These are phyloP conservation scores for Xylaria sp. DNA, from an alignment of 2,329 filamentous ascomycete species.

Conservation along the genomic window DNA sequence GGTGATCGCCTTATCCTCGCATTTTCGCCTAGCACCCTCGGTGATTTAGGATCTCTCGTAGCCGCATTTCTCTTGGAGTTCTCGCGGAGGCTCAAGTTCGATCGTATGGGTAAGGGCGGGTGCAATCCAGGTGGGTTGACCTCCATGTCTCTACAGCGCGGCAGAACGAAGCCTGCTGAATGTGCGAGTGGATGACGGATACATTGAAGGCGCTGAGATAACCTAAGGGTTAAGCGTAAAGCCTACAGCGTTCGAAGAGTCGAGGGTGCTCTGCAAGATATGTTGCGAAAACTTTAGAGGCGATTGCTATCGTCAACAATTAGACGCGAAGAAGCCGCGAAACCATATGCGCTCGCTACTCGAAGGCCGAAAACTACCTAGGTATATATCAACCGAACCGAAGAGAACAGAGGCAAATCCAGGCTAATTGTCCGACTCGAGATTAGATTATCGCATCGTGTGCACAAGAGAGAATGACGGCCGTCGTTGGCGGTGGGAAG, in stretches of 20 bases:
- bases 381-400: slow-evolving; percentile 13
- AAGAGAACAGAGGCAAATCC: slow-evolving; percentile 19
- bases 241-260: slow-evolving; percentile 11
- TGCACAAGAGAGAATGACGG: slow-evolving; percentile 16
- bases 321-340: slow-evolving; percentile 10
- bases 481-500: slow-evolving; percentile 27
- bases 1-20: slow-evolving; percentile 43
- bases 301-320: slow-evolving; percentile 20
- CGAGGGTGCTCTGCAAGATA: slow-evolving; percentile 8
- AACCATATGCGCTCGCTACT: slow-evolving; percentile 20
- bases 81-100: slow-evolving; percentile 43
- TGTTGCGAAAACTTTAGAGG: slow-evolving; percentile 15
- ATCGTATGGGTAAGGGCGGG: slow-evolving; percentile 41
- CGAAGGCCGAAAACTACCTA: not conserved
- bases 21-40: slow-evolving; percentile 38
- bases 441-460: slow-evolving; percentile 29
- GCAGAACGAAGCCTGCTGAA: slow-evolving; percentile 47
- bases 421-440: slow-evolving; percentile 14
- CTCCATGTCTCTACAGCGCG: slow-evolving; percentile 50
- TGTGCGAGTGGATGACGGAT: slow-evolving; percentile 40
- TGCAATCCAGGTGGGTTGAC: slow-evolving; percentile 43
- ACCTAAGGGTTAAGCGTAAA: slow-evolving; percentile 19
- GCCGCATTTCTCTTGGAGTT: slow-evolving; percentile 39
- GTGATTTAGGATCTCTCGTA: slow-evolving; percentile 40
- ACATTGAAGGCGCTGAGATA: slow-evolving; percentile 45